Evolutionary conservation across 345 rosid genomes (phyloP), one percentile per base, ranked within the genome.

Genomic region (Salix exigua): DNA sequence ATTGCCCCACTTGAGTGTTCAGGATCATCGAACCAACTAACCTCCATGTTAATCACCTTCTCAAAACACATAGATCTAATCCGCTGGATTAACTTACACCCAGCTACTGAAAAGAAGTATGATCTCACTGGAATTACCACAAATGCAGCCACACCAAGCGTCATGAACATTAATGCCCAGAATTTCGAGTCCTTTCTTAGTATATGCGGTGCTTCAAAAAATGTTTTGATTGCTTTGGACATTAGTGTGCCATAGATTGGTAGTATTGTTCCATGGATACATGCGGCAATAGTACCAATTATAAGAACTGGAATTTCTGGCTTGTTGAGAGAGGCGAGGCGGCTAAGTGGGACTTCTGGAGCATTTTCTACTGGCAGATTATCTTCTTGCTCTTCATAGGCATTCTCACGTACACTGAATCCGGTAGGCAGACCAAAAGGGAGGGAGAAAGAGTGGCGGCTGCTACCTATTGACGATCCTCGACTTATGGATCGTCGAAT

Each of bases 21-120:
- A 10, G 93, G 87, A 48, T 85, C 90, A 73, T 95, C 97, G 5
- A 93, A 93, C 96, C 98, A 95, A 30, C 92, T 84, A 69, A 93
- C 86, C 81, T 95, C 97, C 98, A 93, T 95, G 66, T 51, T 79
- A 78, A 95, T 88, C 65, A 91, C 98, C 83, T 88, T 95, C 88
- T 91, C 92, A 80, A 93, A 95, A 81, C 99, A 93, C 73, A 87
- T 81, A 2, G 93, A 77, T 75, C 98, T 84, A 58, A 95, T 83
- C 73, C 94, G 80, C 75, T 88, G 88, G 75, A 93, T 87, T 44
- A 95, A 69, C 73, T 85, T 95, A 55, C 88, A 86, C 23, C 99
- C 97, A 6, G 98, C 99, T 17, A 89, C 77, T 0, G 97, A 82
- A 84, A 93, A 95, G 79, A 95, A 87, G 53, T 86, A 89, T 6